These are phyloP conservation scores for Penicillium psychrofluorescens DNA, from an alignment of 495 filamentous ascomycete genomes.

Conservation along the genomic window DNA sequence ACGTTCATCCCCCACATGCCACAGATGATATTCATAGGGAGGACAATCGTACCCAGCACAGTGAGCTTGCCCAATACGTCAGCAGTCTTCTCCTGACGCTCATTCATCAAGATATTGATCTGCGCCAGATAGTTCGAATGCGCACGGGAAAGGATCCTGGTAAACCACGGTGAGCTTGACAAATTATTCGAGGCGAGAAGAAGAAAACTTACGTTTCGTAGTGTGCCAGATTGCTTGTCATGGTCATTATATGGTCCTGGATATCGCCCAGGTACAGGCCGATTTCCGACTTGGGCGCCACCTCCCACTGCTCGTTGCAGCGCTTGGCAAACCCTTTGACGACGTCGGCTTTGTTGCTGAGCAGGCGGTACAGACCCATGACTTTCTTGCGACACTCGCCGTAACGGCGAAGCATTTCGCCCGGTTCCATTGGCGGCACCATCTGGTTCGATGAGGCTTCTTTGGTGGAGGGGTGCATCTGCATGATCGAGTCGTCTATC, in stretches of 20 bases:
- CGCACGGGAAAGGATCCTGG: conserved; percentile 79
- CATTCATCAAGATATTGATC: conserved; percentile 94
- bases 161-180: background rate
- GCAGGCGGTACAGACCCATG: conserved; percentile 84
- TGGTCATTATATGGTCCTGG: conserved; percentile 97
- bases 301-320: conserved; percentile 96
- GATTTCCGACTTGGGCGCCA: conserved; percentile 91
- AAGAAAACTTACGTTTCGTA: conserved; percentile 74
- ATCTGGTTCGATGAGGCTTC: conserved; percentile 25
- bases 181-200: background rate
- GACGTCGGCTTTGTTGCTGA: conserved; percentile 96
- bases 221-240: conserved; percentile 90
- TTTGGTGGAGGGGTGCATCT: conserved; percentile 56
- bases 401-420: conserved; percentile 82
- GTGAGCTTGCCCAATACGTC: conserved; percentile 93
- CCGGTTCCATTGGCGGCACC: conserved; percentile 46
- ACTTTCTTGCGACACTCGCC: conserved; percentile 95
- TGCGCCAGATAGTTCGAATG: conserved; percentile 95
- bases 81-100: conserved; percentile 91
- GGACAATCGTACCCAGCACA: conserved; percentile 90
- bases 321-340: conserved; percentile 99
- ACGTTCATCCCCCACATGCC: conserved; percentile 99
- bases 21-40: conserved; percentile 97
- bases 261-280: conserved; percentile 95
- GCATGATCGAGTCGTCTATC: conserved; percentile 76